phyloP scores from a whole-genome alignment of 805 yeast species.

The Candida rishiriensis region DNA sequence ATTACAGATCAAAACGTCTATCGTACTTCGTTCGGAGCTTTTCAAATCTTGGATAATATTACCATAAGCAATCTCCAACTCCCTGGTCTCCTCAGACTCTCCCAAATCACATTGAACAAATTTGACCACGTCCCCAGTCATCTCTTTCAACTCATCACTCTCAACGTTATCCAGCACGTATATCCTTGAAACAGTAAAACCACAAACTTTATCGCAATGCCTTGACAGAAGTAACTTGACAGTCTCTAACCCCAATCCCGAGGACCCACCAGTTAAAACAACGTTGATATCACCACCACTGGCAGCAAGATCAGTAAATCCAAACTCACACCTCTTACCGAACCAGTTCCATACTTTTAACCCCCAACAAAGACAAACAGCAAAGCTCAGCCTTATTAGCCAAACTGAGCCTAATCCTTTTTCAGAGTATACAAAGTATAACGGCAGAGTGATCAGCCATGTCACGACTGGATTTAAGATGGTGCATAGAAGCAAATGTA shows the following conservation, averaged over 20 bases:
- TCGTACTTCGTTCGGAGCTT: background rate
- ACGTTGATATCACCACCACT: slow-evolving; percentile 19
- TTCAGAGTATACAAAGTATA: too few species aligned
- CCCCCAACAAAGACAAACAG: too few species aligned
- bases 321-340: slow-evolving; percentile 1
- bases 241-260: slow-evolving; percentile 45
- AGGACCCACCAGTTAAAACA: slow-evolving; percentile 47
- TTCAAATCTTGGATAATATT: slow-evolving; percentile 15
- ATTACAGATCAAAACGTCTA: slow-evolving; percentile 40
- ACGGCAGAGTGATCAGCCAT: too few species aligned
- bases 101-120: slow-evolving; percentile 26
- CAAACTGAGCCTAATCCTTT: too few species aligned
- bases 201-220: background rate
- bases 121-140: slow-evolving; percentile 14
- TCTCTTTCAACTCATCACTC: slow-evolving; percentile 4
- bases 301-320: background rate
- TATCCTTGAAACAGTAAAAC: slow-evolving; percentile 1
- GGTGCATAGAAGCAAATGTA: background rate
- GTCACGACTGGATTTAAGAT: background rate
- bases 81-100: background rate
- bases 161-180: slow-evolving; percentile 8
- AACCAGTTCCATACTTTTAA: too few species aligned
- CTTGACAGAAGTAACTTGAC: slow-evolving; percentile 24
- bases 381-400: too few species aligned
- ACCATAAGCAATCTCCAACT: slow-evolving; percentile 23